Percentiles rank a stretch among this genome's conserved stretches.
phyloP scores from a whole-genome alignment of 225 moss, liverwort and hornwort species.

The Ulota crispa region DNA sequence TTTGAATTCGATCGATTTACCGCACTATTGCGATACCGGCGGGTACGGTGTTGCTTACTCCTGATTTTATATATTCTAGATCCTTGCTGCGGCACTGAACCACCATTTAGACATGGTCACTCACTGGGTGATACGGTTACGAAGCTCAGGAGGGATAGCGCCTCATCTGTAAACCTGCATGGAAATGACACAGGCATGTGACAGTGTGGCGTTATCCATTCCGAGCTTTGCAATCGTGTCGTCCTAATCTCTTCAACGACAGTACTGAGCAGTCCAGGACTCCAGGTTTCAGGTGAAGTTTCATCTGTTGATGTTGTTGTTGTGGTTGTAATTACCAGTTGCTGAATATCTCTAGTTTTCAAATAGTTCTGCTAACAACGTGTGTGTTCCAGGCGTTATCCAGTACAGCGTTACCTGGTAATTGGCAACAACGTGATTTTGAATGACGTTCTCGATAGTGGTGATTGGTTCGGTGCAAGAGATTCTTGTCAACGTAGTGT shows the following conservation, averaged over 20 bases:
- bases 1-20: background rate
- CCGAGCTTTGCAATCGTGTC: slow-evolving; percentile 36
- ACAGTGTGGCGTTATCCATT: slow-evolving; percentile 29
- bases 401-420: too few species aligned
- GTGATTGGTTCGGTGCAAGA: too few species aligned
- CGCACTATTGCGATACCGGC: background rate
- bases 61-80: too few species aligned
- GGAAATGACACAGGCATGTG: background rate
- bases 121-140: slow-evolving; percentile 26
- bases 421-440: too few species aligned
- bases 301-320: background rate
- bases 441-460: too few species aligned
- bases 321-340: background rate
- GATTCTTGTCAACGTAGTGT: too few species aligned
- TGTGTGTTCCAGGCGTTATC: background rate
- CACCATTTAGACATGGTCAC: too few species aligned
- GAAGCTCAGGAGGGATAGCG: slow-evolving; percentile 50
- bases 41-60: background rate
- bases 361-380: background rate
- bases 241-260: background rate
- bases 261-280: background rate
- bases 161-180: background rate
- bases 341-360: background rate
- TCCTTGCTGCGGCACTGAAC: background rate
- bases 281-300: background rate